phyloP scores from a whole-genome alignment of 2,329 filamentous ascomycete species.

The Trichophaea hybrida region DNA sequence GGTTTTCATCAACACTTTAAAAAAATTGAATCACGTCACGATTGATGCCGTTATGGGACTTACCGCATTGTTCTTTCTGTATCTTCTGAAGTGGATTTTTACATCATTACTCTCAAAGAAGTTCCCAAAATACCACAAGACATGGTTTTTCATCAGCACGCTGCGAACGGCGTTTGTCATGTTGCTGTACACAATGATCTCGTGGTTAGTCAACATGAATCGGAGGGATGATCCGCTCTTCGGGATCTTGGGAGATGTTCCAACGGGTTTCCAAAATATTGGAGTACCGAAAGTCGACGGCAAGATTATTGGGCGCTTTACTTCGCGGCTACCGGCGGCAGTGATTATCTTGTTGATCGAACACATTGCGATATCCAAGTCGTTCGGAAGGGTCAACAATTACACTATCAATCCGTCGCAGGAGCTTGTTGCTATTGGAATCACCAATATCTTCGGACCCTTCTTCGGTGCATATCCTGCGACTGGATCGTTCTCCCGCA shows the following conservation, averaged over 20 bases:
- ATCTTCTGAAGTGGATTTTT: constrained; percentile 55
- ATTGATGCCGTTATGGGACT: constrained; percentile 81
- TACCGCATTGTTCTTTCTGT: constrained; percentile 65
- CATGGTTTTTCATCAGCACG: constrained; percentile 82
- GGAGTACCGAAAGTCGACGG: constrained; percentile 54
- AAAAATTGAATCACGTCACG: constrained; percentile 49
- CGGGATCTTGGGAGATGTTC: constrained; percentile 59
- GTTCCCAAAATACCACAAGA: constrained; percentile 52
- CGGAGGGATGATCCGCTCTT: constrained; percentile 51
- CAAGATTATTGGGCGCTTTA: constrained; percentile 53
- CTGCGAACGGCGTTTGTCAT: constrained; percentile 86
- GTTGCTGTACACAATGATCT: constrained; percentile 78
- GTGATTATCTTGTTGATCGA: constrained; percentile 94
- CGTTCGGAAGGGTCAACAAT: constrained; percentile 89
- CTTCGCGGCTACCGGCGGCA: constrained; percentile 60
- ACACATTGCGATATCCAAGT: constrained; percentile 94
- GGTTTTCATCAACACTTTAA: constrained; percentile 71
- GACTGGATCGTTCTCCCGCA: constrained; percentile 90
- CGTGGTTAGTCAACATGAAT: constrained; percentile 66
- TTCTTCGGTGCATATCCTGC: constrained; percentile 86
- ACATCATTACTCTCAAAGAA: constrained; percentile 48
- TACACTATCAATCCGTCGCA: constrained; percentile 93
- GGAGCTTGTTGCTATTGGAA: constrained; percentile 85
- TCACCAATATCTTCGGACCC: constrained; percentile 77
- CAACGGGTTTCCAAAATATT: constrained; percentile 71